Conservation (phyloP, 371 early-diverging fungal genomes). For the Mortierella sp. region DNA sequence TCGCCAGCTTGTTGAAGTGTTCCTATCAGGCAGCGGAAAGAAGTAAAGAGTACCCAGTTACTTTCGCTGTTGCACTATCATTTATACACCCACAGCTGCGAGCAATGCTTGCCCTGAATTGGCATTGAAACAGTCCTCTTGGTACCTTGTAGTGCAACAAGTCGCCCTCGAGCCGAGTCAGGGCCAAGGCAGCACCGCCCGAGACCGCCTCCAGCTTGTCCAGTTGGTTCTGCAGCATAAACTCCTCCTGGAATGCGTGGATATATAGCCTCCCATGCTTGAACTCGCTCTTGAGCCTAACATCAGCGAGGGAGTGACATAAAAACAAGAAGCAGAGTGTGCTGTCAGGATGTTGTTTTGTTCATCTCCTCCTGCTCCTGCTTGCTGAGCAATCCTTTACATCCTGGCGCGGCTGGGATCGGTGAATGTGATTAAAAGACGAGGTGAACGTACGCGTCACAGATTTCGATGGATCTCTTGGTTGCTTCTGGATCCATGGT, state of each 20-base stretch:
- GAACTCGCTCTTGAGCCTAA: constrained; percentile 41
- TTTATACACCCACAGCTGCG: no score
- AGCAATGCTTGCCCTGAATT: no score
- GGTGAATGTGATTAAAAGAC: not conserved
- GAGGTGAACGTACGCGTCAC: constrained; percentile 23
- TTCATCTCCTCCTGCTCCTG: not conserved
- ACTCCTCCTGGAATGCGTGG: constrained; percentile 51
- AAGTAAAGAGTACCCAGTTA: not conserved
- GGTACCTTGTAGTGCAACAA: constrained; percentile 43
- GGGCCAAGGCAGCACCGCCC: constrained; percentile 39
- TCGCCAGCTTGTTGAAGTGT: constrained; percentile 67
- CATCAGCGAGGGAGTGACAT: not conserved
- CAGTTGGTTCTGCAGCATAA: constrained; percentile 34
- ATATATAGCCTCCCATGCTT: constrained; percentile 37
- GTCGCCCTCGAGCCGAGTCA: constrained; percentile 48
- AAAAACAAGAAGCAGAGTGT: not conserved
- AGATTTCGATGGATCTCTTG: constrained; percentile 22
- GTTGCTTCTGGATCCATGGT: constrained; percentile 45
- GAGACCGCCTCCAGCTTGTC: constrained; percentile 49
- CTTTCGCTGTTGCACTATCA: not conserved
- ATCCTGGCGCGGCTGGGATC: not conserved
- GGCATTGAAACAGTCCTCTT: not conserved
- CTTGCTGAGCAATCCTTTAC: not conserved
- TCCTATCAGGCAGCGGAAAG: constrained; percentile 42
- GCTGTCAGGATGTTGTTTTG: not conserved